phyloP scores from a whole-genome alignment of 257 asterid species.

The Solanum etuberosum region DNA sequence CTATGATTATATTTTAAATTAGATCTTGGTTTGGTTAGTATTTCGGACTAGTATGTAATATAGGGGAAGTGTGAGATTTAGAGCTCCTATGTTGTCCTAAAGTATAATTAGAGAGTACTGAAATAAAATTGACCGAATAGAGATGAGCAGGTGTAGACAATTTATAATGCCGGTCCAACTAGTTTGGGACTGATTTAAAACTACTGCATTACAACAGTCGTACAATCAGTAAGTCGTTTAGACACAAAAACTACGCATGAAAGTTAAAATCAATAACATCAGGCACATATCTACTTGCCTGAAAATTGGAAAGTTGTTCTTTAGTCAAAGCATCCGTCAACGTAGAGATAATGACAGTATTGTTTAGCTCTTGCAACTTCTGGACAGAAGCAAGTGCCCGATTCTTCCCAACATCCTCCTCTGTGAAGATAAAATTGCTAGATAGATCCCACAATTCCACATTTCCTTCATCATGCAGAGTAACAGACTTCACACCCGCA shows the following conservation, averaged over 20 bases:
- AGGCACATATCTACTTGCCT: constrained; percentile 28
- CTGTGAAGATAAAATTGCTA: constrained; percentile 74
- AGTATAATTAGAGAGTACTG: not conserved
- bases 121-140: not conserved
- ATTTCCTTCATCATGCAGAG: constrained; percentile 75
- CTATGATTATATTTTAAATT: not conserved
- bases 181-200: not conserved
- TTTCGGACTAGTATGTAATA: not conserved
- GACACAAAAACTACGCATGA: not conserved
- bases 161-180: not conserved
- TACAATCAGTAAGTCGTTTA: not conserved
- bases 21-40: not conserved
- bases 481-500: constrained; percentile 94
- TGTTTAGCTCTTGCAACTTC: constrained; percentile 84
- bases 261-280: not conserved
- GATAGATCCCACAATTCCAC: constrained; percentile 94
- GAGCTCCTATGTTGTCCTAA: not conserved
- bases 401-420: constrained; percentile 78
- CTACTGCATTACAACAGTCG: not conserved
- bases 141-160: not conserved
- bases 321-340: constrained; percentile 52
- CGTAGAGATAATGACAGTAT: constrained; percentile 66
- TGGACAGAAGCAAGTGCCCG: constrained; percentile 83
- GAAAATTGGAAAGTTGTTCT: constrained; percentile 62
- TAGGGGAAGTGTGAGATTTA: not conserved